Evolutionary conservation across 1,139 yeast genomes (phyloP).

Genomic region (Yarrowia galli): DNA sequence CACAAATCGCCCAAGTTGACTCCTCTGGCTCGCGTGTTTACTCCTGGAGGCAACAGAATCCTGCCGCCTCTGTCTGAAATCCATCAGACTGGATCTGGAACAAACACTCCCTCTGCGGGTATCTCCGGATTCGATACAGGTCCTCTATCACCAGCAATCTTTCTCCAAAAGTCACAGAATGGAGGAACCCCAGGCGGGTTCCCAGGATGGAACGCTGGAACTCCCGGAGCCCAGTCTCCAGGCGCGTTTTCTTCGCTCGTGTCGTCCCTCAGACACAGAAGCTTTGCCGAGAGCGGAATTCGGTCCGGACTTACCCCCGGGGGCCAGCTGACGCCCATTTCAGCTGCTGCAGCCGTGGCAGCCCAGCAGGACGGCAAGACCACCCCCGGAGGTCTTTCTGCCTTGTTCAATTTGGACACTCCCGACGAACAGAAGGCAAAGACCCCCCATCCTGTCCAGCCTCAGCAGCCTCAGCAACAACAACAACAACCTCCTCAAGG

Average conservation of each 20-base stretch:
- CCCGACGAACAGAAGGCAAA: background rate
- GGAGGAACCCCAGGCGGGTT: slow-evolving; percentile 10
- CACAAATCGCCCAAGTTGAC: slow-evolving; percentile 40
- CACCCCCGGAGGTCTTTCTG: slow-evolving; percentile 19
- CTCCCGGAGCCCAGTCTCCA: slow-evolving; percentile 26
- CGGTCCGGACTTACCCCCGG: slow-evolving; percentile 53
- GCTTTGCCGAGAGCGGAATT: slow-evolving; percentile 47
- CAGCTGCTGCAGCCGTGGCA: slow-evolving; percentile 40
- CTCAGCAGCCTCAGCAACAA: background rate
- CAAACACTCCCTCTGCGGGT: slow-evolving; percentile 26
- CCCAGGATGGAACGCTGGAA: slow-evolving; percentile 8
- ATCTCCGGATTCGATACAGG: slow-evolving; percentile 43
- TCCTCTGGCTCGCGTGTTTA: slow-evolving; percentile 41
- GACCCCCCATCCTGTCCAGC: background rate
- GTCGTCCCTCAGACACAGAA: slow-evolving; percentile 39
- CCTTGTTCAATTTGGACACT: slow-evolving; percentile 23
- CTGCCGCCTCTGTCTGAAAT: slow-evolving; percentile 52
- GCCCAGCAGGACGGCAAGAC: slow-evolving; percentile 35
- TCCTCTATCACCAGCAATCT: slow-evolving; percentile 50
- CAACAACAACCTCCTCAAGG: background rate
- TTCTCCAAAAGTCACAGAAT: slow-evolving; percentile 48
- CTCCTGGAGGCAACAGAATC: slow-evolving; percentile 49
- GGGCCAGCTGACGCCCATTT: slow-evolving; percentile 44
- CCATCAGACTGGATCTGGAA: slow-evolving; percentile 44
- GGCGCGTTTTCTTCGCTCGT: slow-evolving; percentile 42